Base-by-base conservation (phyloP, 371 early-diverging fungal genomes). In the Nematocida parisii region DNA sequence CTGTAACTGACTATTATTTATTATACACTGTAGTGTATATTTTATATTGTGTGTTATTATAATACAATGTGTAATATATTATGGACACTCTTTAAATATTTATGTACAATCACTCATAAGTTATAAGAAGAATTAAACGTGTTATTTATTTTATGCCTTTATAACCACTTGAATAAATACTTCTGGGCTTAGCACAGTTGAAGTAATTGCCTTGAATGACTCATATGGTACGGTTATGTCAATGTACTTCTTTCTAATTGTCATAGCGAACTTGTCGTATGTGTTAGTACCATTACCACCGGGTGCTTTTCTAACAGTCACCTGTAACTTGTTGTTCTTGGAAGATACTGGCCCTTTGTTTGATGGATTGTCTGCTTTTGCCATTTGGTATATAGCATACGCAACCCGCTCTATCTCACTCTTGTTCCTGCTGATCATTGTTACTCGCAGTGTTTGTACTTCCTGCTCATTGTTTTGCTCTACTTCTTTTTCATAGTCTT, bases 401-500 rank as follows among this genome's bases (percentile, higher is more conserved):
- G 80, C 80, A 33, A 77, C 71, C 4, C 57, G 70, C 55, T 77
- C 80, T 67, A 77, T 55, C 45, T 77, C 80, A 15, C 54, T 40
- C 47, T 77, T 77, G 71, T 77, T 77, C 22, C 52, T 77, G 67
- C 80, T 77, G 18, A 77, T 70, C 70, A 77, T 52, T 0, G 57
- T 58, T 20, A 77, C 55, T 46, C 70, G 70, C 1, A 77, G 52
- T 6, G 80, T 77, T 24, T 77, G 70, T 0, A 57, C 58, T 18
- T 22, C 40, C 42, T 70, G 56, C 44, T 75, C 75, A n/a, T 22
- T 44, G 2, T 15, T 61, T 46, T 24, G 55, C 55, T 77, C 80
- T 77, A 77, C 71, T 60, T 77, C 80, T 61, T 77, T 77, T 55
- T 77, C 80, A 52, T 55, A 77, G 60, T 70, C 70, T 77, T 77